phyloP scores from a whole-genome alignment of 163 green algal genomes.

The Scenedesmus sp. region DNA sequence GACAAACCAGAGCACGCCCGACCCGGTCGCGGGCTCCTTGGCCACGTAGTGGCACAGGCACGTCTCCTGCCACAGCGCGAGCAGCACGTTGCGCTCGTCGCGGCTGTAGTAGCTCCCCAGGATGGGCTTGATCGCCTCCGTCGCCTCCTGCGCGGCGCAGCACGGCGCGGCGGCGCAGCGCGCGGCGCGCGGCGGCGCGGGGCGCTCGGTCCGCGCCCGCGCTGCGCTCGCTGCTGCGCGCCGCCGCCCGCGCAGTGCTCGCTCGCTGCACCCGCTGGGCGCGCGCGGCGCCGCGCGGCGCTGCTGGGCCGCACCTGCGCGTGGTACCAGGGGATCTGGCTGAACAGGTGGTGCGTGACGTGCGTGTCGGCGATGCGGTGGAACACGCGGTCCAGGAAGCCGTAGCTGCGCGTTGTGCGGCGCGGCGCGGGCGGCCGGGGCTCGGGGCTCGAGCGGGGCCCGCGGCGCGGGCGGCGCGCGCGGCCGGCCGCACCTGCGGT shows the following conservation, averaged over 20 bases:
- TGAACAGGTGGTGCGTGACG: slow-evolving; percentile 96
- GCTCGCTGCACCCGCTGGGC: no score
- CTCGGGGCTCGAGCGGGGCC: no score
- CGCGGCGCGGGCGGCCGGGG: no score
- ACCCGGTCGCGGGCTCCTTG: slow-evolving; percentile 59
- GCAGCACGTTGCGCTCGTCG: slow-evolving; percentile 71
- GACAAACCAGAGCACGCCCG: slow-evolving; percentile 56
- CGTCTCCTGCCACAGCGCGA: slow-evolving; percentile 78
- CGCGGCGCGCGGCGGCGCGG: background rate
- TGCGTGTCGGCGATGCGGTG: slow-evolving; percentile 97
- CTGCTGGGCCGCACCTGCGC: slow-evolving; percentile 41
- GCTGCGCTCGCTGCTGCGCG: no score
- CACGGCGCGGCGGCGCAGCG: background rate
- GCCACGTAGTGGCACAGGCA: slow-evolving; percentile 61
- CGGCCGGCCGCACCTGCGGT: slow-evolving; percentile 66
- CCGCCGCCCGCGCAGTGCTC: no score
- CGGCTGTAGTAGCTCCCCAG: slow-evolving; percentile 87
- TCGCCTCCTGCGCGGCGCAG: slow-evolving; percentile 68
- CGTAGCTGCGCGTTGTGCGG: slow-evolving; percentile 60
- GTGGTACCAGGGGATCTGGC: slow-evolving; percentile 82
- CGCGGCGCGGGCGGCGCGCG: no score
- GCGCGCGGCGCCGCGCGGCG: no score
- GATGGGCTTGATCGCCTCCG: slow-evolving; percentile 72
- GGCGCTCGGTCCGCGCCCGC: no score
- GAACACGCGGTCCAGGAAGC: slow-evolving; percentile 85